Conservation (phyloP, 2,329 filamentous ascomycete species). For the Xylariaceae sp. region DNA sequence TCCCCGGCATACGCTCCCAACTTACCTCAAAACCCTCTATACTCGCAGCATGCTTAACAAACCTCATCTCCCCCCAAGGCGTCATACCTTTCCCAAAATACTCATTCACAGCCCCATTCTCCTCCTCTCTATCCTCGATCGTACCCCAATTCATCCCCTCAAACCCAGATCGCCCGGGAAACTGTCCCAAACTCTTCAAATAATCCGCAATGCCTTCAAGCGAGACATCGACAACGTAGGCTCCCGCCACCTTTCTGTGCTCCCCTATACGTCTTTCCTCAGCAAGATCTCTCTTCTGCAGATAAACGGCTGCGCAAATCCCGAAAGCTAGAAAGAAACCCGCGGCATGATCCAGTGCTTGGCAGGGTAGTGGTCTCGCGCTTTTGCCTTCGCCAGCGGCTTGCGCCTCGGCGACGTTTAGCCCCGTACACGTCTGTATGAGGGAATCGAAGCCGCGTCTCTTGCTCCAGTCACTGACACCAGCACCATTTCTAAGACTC, state of each 20-base stretch:
- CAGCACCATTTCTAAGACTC: too few relatives aligned
- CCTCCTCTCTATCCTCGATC: neutral
- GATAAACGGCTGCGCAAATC: slow-evolving; percentile 48
- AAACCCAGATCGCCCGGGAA: slow-evolving; percentile 42
- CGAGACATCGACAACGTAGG: slow-evolving; percentile 52
- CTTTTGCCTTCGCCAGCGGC: slow-evolving; percentile 37
- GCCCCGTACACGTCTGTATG: slow-evolving; percentile 47
- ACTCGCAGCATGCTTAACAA: slow-evolving; percentile 44
- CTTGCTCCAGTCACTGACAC: too few relatives aligned
- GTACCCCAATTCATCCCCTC: slow-evolving; percentile 25
- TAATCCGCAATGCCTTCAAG: slow-evolving; percentile 55
- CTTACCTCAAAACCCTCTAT: slow-evolving; percentile 44
- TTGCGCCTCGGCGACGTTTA: slow-evolving; percentile 53
- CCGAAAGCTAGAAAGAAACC: slow-evolving; percentile 54
- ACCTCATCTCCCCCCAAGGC: slow-evolving; percentile 43
- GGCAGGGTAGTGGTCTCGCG: slow-evolving; percentile 45
- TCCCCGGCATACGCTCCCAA: slow-evolving; percentile 50
- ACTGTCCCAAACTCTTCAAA: slow-evolving; percentile 51
- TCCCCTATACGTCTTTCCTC: slow-evolving; percentile 1
- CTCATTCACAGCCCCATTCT: slow-evolving; percentile 22
- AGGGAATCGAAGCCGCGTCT: slow-evolving; percentile 53
- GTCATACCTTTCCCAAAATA: slow-evolving; percentile 43
- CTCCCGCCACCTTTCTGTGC: too few relatives aligned
- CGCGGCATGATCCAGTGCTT: slow-evolving; percentile 53
- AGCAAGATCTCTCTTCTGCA: slow-evolving; percentile 37